Evolutionary conservation across 441 rosid genomes (phyloP).

Genomic region (Jatropha podagrica): DNA sequence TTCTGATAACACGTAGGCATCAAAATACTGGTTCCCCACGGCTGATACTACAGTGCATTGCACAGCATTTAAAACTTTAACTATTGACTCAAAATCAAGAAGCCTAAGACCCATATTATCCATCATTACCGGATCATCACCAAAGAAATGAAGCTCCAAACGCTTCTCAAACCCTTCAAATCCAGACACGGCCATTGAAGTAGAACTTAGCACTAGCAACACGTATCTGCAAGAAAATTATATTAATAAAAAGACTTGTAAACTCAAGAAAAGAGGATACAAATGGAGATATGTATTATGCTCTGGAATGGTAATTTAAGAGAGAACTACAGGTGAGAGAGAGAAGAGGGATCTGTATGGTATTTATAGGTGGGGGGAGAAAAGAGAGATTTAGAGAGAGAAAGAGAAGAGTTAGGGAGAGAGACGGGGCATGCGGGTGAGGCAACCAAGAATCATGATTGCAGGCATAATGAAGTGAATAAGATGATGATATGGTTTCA

Average conservation of each 20-base stretch:
- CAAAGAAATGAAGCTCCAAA: slow-evolving; percentile 80
- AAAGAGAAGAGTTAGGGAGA: slow-evolving; percentile 29
- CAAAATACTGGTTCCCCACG: slow-evolving; percentile 72
- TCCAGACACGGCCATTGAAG: slow-evolving; percentile 75
- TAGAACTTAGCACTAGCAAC: background rate
- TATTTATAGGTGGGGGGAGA: slow-evolving; percentile 46
- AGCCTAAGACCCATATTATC: slow-evolving; percentile 57
- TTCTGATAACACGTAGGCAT: slow-evolving; percentile 91
- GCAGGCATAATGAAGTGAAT: slow-evolving; percentile 88
- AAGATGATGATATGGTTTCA: slow-evolving; percentile 58
- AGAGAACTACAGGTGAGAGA: slow-evolving; percentile 40
- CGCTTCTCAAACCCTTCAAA: slow-evolving; percentile 98
- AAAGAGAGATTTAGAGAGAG: slow-evolving; percentile 28
- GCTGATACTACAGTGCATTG: slow-evolving; percentile 96
- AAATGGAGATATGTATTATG: background rate
- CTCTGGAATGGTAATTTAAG: background rate
- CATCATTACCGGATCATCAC: slow-evolving; percentile 37
- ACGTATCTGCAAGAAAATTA: background rate
- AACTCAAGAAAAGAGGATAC: slow-evolving; percentile 7
- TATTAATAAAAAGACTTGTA: background rate
- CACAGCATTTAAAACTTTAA: slow-evolving; percentile 58
- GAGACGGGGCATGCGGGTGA: slow-evolving; percentile 83
- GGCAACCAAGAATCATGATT: slow-evolving; percentile 97
- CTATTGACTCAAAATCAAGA: slow-evolving; percentile 68
- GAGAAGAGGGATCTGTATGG: slow-evolving; percentile 36